phyloP scores from a whole-genome alignment of 306 rosid species.

The Bauhinia variegata region DNA sequence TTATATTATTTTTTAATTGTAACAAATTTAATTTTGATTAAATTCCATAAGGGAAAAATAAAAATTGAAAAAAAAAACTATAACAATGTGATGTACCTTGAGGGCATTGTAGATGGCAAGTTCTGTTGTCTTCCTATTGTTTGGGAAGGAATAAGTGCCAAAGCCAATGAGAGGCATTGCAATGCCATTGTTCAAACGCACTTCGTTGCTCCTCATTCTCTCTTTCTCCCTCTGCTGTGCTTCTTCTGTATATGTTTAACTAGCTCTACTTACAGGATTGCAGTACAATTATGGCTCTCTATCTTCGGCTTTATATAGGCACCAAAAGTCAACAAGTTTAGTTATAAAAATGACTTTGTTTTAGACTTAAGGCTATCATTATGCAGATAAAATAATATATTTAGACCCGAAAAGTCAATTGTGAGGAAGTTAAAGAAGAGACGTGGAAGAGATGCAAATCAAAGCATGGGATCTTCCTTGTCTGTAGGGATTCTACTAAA shows the following conservation, averaged over 20 bases:
- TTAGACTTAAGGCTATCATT: too few species aligned
- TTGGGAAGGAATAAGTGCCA: constrained; percentile 78
- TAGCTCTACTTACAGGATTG: constrained; percentile 21
- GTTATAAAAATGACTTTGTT: too few species aligned
- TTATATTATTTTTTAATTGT: too few species aligned
- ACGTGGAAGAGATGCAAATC: constrained; percentile 46
- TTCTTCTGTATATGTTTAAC: neutral
- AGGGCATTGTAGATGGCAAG: constrained; percentile 77
- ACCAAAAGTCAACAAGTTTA: too few species aligned
- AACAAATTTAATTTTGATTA: neutral
- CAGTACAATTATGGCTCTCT: constrained; percentile 35
- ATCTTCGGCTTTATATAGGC: constrained; percentile 21
- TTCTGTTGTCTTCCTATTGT: constrained; percentile 60
- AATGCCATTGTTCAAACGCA: constrained; percentile 72
- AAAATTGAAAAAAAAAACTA: too few species aligned
- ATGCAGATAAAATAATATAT: too few species aligned
- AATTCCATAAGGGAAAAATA: neutral
- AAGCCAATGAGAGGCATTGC: constrained; percentile 81
- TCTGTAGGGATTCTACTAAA: constrained; percentile 63
- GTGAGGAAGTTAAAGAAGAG: constrained; percentile 13
- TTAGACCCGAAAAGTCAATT: neutral
- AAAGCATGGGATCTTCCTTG: constrained; percentile 71
- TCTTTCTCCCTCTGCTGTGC: constrained; percentile 13
- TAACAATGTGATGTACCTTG: constrained; percentile 46
- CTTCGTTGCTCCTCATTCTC: constrained; percentile 57